Conservation (phyloP, 352 stramenopile species). For the Blastocystis sp. region DNA sequence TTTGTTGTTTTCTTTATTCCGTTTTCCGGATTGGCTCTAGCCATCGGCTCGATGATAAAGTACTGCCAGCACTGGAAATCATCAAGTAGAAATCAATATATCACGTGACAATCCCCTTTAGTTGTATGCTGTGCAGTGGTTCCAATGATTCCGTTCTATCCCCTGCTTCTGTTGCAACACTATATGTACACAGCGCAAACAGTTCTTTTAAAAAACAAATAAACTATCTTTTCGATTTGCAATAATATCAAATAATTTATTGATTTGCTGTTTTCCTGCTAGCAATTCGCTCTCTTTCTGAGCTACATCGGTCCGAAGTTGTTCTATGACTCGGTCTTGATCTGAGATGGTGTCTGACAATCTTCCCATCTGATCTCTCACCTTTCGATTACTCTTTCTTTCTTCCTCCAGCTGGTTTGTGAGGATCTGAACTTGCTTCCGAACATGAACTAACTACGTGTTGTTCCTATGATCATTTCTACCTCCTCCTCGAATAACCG, state of each 20-base stretch:
- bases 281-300: not conserved
- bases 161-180: too few relatives aligned
- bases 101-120: not conserved
- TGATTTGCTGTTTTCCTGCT: constrained; percentile 30
- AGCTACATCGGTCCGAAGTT: not conserved
- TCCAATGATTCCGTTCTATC: too few relatives aligned
- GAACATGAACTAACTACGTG: not conserved
- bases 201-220: too few relatives aligned
- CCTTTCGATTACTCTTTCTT: not conserved
- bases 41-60: not conserved
- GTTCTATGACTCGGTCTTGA: not conserved
- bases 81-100: not conserved
- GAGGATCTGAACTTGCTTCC: constrained; percentile 28
- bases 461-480: not conserved
- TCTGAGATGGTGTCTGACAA: not conserved
- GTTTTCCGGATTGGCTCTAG: not conserved
- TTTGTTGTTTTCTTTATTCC: not conserved
- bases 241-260: constrained; percentile 5
- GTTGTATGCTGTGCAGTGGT: not conserved
- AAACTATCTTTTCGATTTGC: not conserved
- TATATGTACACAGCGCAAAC: too few relatives aligned
- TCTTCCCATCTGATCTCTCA: not conserved
- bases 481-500: constrained; percentile 25
- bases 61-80: not conserved
- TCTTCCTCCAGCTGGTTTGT: constrained; percentile 11